Percentiles rank a stretch among this genome's conserved stretches.
phyloP scores from a whole-genome alignment of 2,329 filamentous ascomycete genomes.

The Aspergillus terreus region DNA sequence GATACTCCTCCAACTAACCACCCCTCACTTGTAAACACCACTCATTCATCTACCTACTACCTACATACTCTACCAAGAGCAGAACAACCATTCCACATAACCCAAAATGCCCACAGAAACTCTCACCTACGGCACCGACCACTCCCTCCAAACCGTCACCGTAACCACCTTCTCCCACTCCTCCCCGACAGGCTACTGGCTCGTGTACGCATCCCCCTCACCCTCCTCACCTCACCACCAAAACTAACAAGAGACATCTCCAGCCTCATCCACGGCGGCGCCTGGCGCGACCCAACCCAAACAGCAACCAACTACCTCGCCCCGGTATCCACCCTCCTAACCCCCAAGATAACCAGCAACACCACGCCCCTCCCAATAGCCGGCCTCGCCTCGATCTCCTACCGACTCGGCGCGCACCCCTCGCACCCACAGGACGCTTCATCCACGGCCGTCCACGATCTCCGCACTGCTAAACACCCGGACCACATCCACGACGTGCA shows the following conservation, averaged over 20 bases:
- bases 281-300: slow-evolving; percentile 46
- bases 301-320: slow-evolving; percentile 33
- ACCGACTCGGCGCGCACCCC: slow-evolving; percentile 44
- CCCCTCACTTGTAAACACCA: too few species aligned
- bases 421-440: slow-evolving; percentile 34
- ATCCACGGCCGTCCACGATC: slow-evolving; percentile 24
- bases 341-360: slow-evolving; percentile 10
- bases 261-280: slow-evolving; percentile 48
- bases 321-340: slow-evolving; percentile 31
- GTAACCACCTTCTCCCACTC: slow-evolving; percentile 22
- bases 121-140: slow-evolving; percentile 24
- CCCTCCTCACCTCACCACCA: background rate
- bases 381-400: slow-evolving; percentile 44
- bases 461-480: slow-evolving; percentile 40
- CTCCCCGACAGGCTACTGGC: slow-evolving; percentile 31
- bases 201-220: slow-evolving; percentile 31
- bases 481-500: slow-evolving; percentile 44
- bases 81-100: background rate
- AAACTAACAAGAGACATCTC: background rate
- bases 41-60: background rate
- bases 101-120: slow-evolving; percentile 14
- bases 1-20: too few species aligned
- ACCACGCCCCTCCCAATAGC: slow-evolving; percentile 25
- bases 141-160: slow-evolving; percentile 32
- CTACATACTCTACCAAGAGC: background rate